Percentiles rank a stretch among this genome's conserved stretches.
phyloP scores from a whole-genome alignment of 345 rosid species.

The Eucalyptus albens region DNA sequence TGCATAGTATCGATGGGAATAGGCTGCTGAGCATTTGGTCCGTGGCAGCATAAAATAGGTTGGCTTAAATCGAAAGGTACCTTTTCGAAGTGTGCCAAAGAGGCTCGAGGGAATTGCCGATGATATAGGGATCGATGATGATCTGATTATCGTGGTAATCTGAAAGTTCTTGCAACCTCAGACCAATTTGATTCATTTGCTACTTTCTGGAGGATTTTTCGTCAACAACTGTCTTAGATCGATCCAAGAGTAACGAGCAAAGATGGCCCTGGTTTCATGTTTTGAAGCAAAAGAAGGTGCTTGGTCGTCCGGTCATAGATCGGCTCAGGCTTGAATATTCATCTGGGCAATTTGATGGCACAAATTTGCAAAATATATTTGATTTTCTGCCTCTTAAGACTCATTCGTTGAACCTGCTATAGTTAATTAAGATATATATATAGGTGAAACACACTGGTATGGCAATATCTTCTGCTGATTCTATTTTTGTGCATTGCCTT shows the following conservation, averaged over 20 bases:
- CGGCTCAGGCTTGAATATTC: not conserved
- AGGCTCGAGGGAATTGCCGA: not conserved
- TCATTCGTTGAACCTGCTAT: not conserved
- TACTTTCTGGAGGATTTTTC: not conserved
- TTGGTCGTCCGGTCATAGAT: not conserved
- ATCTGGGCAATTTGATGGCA: not conserved
- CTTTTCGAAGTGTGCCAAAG: not conserved
- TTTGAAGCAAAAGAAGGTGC: not conserved
- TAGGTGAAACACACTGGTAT: not conserved
- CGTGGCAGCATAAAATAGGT: not conserved
- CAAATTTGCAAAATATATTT: not conserved
- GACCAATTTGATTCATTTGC: not conserved
- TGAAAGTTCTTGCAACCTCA: not conserved
- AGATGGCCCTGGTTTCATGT: not conserved
- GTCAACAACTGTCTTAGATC: not conserved
- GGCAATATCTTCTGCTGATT: not conserved
- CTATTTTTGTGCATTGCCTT: not conserved
- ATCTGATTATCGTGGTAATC: not conserved
- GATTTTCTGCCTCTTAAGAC: not conserved
- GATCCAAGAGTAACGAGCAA: not conserved
- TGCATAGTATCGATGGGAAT: not conserved
- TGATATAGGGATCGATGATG: accelerated
- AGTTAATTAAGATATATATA: not conserved
- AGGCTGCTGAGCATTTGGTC: not conserved
- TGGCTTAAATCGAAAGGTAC: not conserved